Evolutionary conservation across 2,329 filamentous ascomycete species (phyloP), one percentile per base, ranked within the genome.

Genomic region (Diaporthe aspalathi): DNA sequence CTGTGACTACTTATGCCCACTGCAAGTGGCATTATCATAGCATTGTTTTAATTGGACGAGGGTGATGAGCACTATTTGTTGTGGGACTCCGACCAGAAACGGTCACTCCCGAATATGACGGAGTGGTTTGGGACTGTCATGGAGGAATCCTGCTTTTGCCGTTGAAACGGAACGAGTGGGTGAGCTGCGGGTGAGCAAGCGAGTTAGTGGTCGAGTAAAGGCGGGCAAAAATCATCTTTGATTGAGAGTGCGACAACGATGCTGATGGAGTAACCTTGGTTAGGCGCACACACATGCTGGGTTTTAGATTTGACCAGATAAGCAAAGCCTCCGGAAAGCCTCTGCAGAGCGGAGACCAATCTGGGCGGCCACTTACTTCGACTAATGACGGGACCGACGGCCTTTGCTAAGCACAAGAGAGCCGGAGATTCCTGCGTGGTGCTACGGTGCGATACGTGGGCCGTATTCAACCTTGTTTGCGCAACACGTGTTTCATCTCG

Each of bases 401-500:
- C 49, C 50, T 66, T n/a, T 65, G 32, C 56, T 65, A 22, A 65
- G 70, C 56, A 50, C 56, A 52, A 14, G 49, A 68, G 50, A 70
- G 69, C 62, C 69, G 69, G 54, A 45, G 43, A 20, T 67, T 56
- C 22, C 52, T 54, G n/a, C 47, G n/a, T 65, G 54, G 54, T 68
- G 47, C 54, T 52, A 54, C 54, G 52, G 49, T 40, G 40, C 45
- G 27, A 70, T 67, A 53, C 70, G 54, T 71, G 54, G 70, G 65
- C 54, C 43, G 52, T 63, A 63, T 63, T 54, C 65, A 68, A 68
- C 70, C 70, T 71, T 68, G 70, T 68, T 68, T 71, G 70, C 70
- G 70, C 70, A 71, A 71, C 70, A 68, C 70, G 65, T 71, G 70
- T 71, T 68, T 71, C 70, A 71, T 71, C 70, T 71, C 65, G 70